Conservation (phyloP, 179 eudicot genomes). For the Nepenthes alata region DNA sequence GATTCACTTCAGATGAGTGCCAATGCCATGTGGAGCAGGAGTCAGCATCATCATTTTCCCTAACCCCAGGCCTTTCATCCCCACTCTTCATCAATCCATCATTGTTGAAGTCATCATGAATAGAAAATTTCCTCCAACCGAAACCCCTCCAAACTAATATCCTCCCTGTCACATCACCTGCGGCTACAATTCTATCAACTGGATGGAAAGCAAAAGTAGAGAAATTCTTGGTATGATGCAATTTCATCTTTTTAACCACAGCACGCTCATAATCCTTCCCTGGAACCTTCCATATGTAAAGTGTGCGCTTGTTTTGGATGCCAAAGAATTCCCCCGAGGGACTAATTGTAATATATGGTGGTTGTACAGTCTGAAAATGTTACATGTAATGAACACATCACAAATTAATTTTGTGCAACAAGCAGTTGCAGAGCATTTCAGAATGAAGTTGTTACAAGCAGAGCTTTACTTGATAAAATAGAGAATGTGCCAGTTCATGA, state of each 20-base stretch:
- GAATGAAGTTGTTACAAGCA: too few species aligned
- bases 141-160: slow-evolving; percentile 87
- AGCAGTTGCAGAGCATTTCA: too few species aligned
- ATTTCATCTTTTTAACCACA: slow-evolving; percentile 35
- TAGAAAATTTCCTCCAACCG: slow-evolving; percentile 33
- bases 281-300: slow-evolving; percentile 75
- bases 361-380: slow-evolving; percentile 43
- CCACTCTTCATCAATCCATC: slow-evolving; percentile 22
- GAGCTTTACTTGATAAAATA: too few species aligned
- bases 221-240: slow-evolving; percentile 64
- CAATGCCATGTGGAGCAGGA: slow-evolving; percentile 96
- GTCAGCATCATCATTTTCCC: slow-evolving; percentile 73
- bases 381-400: too few species aligned
- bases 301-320: slow-evolving; percentile 36
- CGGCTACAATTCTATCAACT: slow-evolving; percentile 60
- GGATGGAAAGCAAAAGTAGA: slow-evolving; percentile 84
- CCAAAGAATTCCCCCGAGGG: slow-evolving; percentile 62
- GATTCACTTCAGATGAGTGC: slow-evolving; percentile 82
- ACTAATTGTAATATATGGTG: slow-evolving; percentile 38
- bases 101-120: slow-evolving; percentile 13
- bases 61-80: slow-evolving; percentile 71
- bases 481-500: too few species aligned
- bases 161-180: slow-evolving; percentile 87
- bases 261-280: slow-evolving; percentile 35
- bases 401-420: too few species aligned